Conservation (phyloP, 164 flowering plant species). For the Vitis rotundifolia region DNA sequence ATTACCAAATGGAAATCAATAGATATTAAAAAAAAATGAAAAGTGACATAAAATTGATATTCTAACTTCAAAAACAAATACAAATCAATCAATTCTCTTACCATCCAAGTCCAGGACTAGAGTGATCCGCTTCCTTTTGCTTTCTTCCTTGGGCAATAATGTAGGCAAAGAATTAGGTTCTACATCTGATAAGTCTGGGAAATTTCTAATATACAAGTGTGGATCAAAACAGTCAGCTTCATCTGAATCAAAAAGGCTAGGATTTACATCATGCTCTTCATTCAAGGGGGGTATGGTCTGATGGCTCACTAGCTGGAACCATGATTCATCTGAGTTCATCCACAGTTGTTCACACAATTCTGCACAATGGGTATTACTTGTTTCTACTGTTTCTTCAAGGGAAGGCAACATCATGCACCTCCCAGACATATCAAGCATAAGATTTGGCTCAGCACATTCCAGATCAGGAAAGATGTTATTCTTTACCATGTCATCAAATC, state of each 20-base stretch:
- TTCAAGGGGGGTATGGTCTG: conserved; percentile 1
- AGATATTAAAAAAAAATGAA: no score
- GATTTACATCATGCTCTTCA: conserved; percentile 1
- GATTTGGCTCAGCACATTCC: conserved; percentile 10
- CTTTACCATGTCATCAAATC: conserved; percentile 5
- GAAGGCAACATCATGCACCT: conserved; percentile 2
- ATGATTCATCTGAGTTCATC: conserved; percentile 16
- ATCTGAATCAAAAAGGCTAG: conserved; percentile 10
- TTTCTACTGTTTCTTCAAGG: conserved; percentile 12
- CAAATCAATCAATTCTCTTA: conserved; percentile 1
- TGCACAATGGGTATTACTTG: not conserved
- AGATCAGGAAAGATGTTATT: conserved; percentile 2
- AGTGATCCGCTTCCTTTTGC: conserved; percentile 8
- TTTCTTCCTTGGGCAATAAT: conserved; percentile 7
- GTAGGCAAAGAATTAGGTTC: conserved; percentile 6
- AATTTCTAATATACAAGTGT: conserved; percentile 11
- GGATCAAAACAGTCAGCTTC: conserved; percentile 14
- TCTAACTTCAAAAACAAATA: no score
- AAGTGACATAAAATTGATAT: no score
- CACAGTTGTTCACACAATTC: conserved; percentile 3
- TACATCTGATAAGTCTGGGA: conserved; percentile 12
- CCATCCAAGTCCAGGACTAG: conserved; percentile 25
- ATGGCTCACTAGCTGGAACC: conserved; percentile 10
- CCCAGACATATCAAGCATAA: conserved; percentile 9
- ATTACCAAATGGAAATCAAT: no score